phyloP scores from a whole-genome alignment of 2,329 filamentous ascomycete genomes.

The Ceratocystis colombiana region DNA sequence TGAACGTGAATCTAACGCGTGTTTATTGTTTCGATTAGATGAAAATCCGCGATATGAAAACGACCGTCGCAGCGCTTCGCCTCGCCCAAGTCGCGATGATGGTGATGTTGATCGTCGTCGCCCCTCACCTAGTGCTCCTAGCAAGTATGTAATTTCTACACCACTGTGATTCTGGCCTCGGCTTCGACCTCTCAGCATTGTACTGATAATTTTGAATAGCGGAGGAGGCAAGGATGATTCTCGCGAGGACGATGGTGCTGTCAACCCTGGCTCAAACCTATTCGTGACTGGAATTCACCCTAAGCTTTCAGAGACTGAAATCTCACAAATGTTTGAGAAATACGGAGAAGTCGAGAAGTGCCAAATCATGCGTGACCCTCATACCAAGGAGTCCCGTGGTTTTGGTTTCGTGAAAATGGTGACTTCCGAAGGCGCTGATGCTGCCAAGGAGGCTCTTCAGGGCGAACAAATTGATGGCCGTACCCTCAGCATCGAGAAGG shows the following conservation, averaged over 20 bases:
- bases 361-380: slow-evolving; percentile 98
- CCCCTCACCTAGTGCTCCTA: slow-evolving; percentile 49
- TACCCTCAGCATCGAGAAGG: slow-evolving; percentile 97
- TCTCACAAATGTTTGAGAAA: slow-evolving; percentile 93
- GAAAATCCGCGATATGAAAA: slow-evolving; percentile 56
- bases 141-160: slow-evolving; percentile 40
- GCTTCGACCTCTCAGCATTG: not conserved
- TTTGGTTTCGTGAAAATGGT: slow-evolving; percentile 99
- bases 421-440: slow-evolving; percentile 86
- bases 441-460: slow-evolving; percentile 90
- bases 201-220: slow-evolving; percentile 31
- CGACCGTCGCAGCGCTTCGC: slow-evolving; percentile 56
- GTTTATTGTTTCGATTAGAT: slow-evolving; percentile 38
- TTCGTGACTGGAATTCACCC: slow-evolving; percentile 98
- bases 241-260: slow-evolving; percentile 60
- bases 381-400: slow-evolving; percentile 95
- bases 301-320: slow-evolving; percentile 76
- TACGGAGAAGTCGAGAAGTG: slow-evolving; percentile 98
- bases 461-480: slow-evolving; percentile 91
- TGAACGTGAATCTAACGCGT: not conserved
- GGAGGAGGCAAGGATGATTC: slow-evolving; percentile 42
- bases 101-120: slow-evolving; percentile 48
- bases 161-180: not conserved
- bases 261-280: slow-evolving; percentile 93
- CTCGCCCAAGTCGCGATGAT: slow-evolving; percentile 51